Percentiles rank a stretch among this genome's conserved stretches.
Conservation (phyloP, 1,139 yeast genomes). For the Taphrina wiesneri region DNA sequence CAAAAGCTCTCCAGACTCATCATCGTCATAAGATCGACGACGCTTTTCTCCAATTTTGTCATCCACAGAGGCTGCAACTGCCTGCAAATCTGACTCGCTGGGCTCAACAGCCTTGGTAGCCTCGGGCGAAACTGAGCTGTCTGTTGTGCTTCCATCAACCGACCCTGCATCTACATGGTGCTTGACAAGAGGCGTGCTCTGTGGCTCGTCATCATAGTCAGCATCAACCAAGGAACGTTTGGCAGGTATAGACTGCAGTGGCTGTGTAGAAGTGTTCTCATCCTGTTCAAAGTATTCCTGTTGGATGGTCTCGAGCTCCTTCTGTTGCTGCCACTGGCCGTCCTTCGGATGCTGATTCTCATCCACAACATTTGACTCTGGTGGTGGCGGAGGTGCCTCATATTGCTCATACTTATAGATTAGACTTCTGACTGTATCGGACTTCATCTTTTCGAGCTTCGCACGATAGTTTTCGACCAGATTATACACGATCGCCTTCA, state of each 20-base stretch:
- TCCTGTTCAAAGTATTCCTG: constrained; percentile 38
- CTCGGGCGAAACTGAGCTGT: background rate
- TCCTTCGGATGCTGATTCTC: constrained; percentile 20
- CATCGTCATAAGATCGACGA: constrained; percentile 15
- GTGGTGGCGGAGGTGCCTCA: constrained; percentile 40
- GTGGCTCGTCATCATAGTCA: constrained; percentile 15
- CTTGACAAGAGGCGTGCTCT: background rate
- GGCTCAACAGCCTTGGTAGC: background rate
- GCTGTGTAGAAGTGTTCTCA: constrained; percentile 42
- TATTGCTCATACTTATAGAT: constrained; percentile 35
- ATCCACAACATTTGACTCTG: constrained; percentile 45
- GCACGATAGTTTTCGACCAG: constrained; percentile 49
- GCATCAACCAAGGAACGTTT: constrained; percentile 24
- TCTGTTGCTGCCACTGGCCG: constrained; percentile 37
- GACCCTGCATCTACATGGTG: background rate
- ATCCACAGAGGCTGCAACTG: constrained; percentile 1
- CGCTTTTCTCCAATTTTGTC: constrained; percentile 23
- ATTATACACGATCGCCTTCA: constrained; percentile 51
- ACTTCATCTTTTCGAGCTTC: constrained; percentile 43
- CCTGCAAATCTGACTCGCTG: background rate
- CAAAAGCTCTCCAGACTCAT: constrained; percentile 4
- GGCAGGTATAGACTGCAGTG: constrained; percentile 3
- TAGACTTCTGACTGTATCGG: constrained; percentile 33
- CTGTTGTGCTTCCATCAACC: background rate
- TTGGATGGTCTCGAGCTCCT: constrained; percentile 34